Conservation (phyloP, 1,284 basidiomycete species). For the Somion occarium region DNA sequence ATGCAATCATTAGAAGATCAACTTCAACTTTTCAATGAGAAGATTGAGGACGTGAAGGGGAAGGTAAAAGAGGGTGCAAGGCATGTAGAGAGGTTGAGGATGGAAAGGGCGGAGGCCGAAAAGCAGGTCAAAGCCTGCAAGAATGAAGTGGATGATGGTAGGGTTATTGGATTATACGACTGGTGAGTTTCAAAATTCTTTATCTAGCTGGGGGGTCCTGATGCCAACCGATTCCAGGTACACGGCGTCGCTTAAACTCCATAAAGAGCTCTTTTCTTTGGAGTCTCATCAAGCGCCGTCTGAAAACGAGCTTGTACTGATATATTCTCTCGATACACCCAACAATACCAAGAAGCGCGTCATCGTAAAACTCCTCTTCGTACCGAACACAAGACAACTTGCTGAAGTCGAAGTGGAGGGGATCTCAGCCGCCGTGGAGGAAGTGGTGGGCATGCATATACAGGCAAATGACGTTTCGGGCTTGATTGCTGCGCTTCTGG, state of each 20-base stretch:
- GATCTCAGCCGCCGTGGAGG: slow-evolving; percentile 42
- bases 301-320: slow-evolving; percentile 71
- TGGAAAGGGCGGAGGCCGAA: slow-evolving; percentile 67
- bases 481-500: slow-evolving; percentile 61
- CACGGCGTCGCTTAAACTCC: slow-evolving; percentile 58
- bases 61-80: slow-evolving; percentile 51
- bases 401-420: slow-evolving; percentile 53
- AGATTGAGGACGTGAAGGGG: slow-evolving; percentile 51
- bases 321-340: slow-evolving; percentile 45
- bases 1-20: slow-evolving; percentile 71
- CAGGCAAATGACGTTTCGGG: slow-evolving; percentile 69
- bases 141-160: slow-evolving; percentile 61
- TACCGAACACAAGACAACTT: slow-evolving; percentile 60
- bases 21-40: slow-evolving; percentile 35
- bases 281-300: slow-evolving; percentile 54
- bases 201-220: slow-evolving; percentile 1
- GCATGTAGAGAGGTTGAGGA: slow-evolving; percentile 59
- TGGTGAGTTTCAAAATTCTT: slow-evolving; percentile 41
- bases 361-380: slow-evolving; percentile 53
- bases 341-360: slow-evolving; percentile 9
- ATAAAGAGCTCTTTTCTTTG: slow-evolving; percentile 58
- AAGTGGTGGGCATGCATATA: slow-evolving; percentile 58
- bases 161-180: slow-evolving; percentile 60
- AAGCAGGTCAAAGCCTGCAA: slow-evolving; percentile 56
- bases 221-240: slow-evolving; percentile 44